Conservation (phyloP, 805 yeast genomes). For the Barnettozyma sp. region DNA sequence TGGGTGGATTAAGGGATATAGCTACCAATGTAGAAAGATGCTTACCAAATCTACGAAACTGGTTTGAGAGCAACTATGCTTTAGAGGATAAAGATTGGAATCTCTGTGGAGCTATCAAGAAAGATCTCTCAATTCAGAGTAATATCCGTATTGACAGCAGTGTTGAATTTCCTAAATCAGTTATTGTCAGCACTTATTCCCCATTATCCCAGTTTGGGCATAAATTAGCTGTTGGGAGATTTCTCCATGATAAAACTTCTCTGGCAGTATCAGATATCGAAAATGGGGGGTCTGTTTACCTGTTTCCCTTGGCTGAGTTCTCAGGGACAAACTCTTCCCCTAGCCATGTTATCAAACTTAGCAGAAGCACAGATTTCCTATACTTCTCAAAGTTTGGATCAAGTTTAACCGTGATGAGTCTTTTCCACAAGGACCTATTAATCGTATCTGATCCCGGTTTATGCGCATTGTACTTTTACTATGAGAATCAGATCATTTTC, state of each 20-base stretch:
- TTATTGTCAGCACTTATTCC: constrained; percentile 18
- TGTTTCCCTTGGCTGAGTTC: no score
- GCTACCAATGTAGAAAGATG: constrained; percentile 35
- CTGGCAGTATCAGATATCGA: constrained; percentile 49
- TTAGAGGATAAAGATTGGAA: constrained; percentile 28
- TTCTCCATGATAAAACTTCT: constrained; percentile 33
- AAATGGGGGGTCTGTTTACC: constrained; percentile 35
- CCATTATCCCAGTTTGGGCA: constrained; percentile 39
- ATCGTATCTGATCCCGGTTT: constrained; percentile 48
- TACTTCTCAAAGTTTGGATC: constrained; percentile 39
- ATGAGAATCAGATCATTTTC: constrained; percentile 20
- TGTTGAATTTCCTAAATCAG: not conserved
- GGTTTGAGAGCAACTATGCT: constrained; percentile 34
- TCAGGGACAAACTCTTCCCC: no score
- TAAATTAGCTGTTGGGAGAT: constrained; percentile 35
- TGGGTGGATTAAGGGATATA: constrained; percentile 49
- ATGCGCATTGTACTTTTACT: constrained; percentile 36
- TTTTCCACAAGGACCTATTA: constrained; percentile 30
- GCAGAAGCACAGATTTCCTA: constrained; percentile 16
- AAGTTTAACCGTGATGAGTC: constrained; percentile 26
- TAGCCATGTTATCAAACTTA: no score
- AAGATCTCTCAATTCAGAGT: not conserved
- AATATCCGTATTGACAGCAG: not conserved
- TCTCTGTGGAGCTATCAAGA: constrained; percentile 27
- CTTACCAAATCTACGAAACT: constrained; percentile 28